Evolutionary conservation across 345 rosid species (phyloP).

Genomic region (Eucalyptus globulus): DNA sequence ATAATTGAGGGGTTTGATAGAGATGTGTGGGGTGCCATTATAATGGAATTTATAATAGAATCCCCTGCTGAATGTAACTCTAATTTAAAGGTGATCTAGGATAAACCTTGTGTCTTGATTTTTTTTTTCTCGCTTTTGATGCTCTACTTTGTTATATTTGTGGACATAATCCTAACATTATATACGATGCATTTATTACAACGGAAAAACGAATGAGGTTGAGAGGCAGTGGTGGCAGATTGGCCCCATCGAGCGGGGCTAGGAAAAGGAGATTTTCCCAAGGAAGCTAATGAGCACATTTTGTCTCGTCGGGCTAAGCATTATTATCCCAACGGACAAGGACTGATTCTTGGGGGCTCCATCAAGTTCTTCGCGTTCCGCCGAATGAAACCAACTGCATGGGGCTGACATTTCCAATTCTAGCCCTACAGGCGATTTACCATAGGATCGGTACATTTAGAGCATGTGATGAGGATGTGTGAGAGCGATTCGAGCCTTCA

Average conservation of each 20-base stretch:
- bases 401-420: neutral
- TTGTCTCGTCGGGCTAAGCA: neutral
- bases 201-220: neutral
- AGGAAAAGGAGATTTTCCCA: neutral
- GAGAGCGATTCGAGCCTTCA: neutral
- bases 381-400: neutral
- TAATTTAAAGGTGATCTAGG: accelerated
- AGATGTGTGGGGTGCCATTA: too few relatives aligned
- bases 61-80: too few relatives aligned
- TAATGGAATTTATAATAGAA: too few relatives aligned
- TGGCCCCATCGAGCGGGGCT: neutral
- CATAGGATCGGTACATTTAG: neutral
- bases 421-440: neutral
- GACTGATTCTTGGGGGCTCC: neutral
- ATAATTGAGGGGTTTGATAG: too few relatives aligned
- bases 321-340: neutral
- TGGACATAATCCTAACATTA: too few relatives aligned
- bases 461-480: neutral
- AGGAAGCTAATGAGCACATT: neutral
- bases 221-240: neutral
- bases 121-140: too few relatives aligned
- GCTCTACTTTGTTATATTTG: too few relatives aligned
- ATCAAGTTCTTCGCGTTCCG: neutral
- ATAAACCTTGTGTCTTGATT: too few relatives aligned
- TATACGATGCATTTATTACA: neutral